Percentiles rank a stretch among this genome's conserved stretches.
Conservation (phyloP, 495 filamentous ascomycete species). For the Polyplosphaeria fusca region DNA sequence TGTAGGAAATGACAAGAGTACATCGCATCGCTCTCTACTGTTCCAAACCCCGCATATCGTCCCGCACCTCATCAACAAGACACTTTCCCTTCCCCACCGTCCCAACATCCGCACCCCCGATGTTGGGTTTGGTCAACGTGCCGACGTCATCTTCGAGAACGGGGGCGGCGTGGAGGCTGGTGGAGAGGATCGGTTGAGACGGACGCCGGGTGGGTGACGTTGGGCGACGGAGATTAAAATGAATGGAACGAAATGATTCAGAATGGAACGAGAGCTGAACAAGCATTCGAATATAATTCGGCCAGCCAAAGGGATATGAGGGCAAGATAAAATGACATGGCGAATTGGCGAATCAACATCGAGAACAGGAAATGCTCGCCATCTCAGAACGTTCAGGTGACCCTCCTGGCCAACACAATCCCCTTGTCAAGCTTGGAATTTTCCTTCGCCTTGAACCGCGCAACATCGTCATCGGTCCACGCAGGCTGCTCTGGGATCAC, state of each 20-base stretch:
- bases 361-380: constrained; percentile 16
- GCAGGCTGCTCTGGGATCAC: constrained; percentile 35
- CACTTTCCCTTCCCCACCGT: neutral
- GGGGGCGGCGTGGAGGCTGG: constrained; percentile 42
- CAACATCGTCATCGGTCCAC: constrained; percentile 35
- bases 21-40: too few relatives aligned
- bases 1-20: too few relatives aligned
- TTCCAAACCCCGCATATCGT: too few relatives aligned
- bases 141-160: constrained; percentile 49
- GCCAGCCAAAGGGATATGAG: too few relatives aligned
- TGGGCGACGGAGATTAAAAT: too few relatives aligned
- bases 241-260: too few relatives aligned
- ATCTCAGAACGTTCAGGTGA: constrained; percentile 37
- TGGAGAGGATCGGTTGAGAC: constrained; percentile 38
- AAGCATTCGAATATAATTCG: too few relatives aligned
- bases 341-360: neutral
- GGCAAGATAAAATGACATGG: neutral
- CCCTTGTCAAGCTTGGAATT: constrained; percentile 30
- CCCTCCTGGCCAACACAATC: constrained; percentile 37
- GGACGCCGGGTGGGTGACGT: too few relatives aligned
- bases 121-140: constrained; percentile 43
- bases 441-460: constrained; percentile 18
- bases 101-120: too few relatives aligned
- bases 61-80: too few relatives aligned
- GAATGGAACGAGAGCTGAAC: too few relatives aligned